Base-by-base conservation (phyloP, 208 protist species). In the Trypanosomatidae sp. region DNA sequence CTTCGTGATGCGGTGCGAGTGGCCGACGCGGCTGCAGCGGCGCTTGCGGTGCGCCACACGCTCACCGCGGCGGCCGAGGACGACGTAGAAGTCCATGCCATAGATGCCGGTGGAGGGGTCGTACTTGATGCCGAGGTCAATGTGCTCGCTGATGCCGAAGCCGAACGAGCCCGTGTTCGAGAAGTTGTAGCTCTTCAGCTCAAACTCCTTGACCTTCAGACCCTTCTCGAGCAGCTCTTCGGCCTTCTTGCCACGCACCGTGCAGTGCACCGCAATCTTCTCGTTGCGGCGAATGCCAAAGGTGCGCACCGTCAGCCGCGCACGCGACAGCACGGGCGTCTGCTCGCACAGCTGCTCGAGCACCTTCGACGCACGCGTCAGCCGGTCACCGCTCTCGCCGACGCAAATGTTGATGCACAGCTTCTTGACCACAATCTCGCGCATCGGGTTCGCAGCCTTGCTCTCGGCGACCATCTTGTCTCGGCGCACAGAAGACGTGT, bases 81-180 rank as follows among this genome's bases (percentile, higher is more conserved):
- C 96, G 51, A 99, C 96, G 82, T 96, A 99, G 71, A 97, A 94
- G 71, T 95, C 86, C 87, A 96, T 95, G 71, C 96, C 94, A 67
- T 97, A 98, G 53, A 99, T 99, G 86, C 98, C 98, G 28, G 96
- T 98, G 51, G 72, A 83, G 59, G 98, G 98, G 70, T 99, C 98
- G 88, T 99, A 99, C 88, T 99, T 99, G 77, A 99, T 93, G 56
- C 98, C 98, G 37, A 99, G 93, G 91, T 99, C 98, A 59, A 99
- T 99, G 94, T 99, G 98, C 87, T 99, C 98, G 54, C 94, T 75
- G 71, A 99, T 99, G 84, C 98, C 98, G 67, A 99, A 99, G 58
- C 98, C 98, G 61, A 99, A 99, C 96, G 94, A 97, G 61, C 98
- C 98, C 32, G 69, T 97, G 46, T 81, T 53, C 48, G 85, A 91